Conservation (phyloP, 2,329 filamentous ascomycete genomes). For the Sporothrix inflata region DNA sequence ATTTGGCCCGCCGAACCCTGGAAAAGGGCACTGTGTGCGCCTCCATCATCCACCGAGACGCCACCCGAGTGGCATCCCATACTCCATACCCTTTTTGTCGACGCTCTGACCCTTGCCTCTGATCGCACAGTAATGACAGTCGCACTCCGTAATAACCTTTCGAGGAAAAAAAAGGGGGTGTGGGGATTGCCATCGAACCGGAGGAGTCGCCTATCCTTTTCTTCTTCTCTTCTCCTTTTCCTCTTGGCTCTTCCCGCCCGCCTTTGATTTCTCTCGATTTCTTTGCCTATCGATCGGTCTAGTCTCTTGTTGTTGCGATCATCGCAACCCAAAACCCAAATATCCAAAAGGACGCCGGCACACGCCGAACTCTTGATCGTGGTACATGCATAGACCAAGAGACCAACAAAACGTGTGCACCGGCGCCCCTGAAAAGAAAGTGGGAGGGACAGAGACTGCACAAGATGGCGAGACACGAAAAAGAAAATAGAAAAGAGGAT, state of each 20-base stretch:
- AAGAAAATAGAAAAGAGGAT: neutral
- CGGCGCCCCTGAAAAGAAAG: constrained; percentile 17
- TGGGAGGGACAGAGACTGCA: constrained; percentile 17
- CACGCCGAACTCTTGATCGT: neutral
- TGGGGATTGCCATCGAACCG: constrained; percentile 10
- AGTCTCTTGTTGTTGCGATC: constrained; percentile 7
- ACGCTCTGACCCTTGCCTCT: constrained; percentile 6
- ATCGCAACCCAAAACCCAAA: neutral
- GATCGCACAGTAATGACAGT: neutral
- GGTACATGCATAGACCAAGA: neutral
- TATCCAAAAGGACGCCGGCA: neutral
- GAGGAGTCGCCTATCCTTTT: constrained; percentile 12
- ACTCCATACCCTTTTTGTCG: neutral
- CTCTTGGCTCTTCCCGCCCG: neutral
- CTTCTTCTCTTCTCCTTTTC: neutral
- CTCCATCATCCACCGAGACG: neutral
- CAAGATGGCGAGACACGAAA: constrained; percentile 3
- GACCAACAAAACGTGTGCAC: neutral
- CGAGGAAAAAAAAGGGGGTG: constrained; percentile 13
- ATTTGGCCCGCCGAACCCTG: neutral
- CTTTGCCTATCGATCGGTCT: constrained; percentile 1
- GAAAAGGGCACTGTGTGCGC: neutral
- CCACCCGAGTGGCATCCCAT: constrained; percentile 2
- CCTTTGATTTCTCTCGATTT: neutral
- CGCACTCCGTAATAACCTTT: neutral